Base-by-base conservation (phyloP, 345 rosid genomes). In the Microcos paniculata region DNA sequence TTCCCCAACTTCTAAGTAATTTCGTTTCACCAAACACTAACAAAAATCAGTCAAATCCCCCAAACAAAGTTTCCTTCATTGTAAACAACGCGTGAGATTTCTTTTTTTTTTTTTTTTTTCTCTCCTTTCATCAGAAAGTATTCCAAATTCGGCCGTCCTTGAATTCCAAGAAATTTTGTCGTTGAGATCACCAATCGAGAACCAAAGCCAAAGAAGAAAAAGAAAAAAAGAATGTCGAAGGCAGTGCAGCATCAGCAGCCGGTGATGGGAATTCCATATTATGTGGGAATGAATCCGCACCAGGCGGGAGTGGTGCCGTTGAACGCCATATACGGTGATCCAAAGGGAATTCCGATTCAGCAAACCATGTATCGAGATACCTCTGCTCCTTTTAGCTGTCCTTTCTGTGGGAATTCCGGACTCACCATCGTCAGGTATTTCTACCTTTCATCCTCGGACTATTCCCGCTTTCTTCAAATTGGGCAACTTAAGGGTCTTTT, bases 351-450 rank as follows among this genome's bases (percentile, higher is more conserved):
- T 73, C 97, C 97, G 73, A 86, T 96, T 74, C 93, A 91, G 10
- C 98, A 90, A 86, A 96, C 98, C 40, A 80, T 93, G 77, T 92
- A 84, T 81, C 87, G 96, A 7, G 98, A 93, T 76, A 93, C 98
- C 35, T 96, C 97, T 72, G 99, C 99, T 75, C 99, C 99, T 31
- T 93, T 96, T 77, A 90, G 82, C 82, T 93, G 99, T 78, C 79
- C 77, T 45, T 77, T 48, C 82, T 93, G 99, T 70, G 98, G 98
- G 42, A 84, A 66, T 46, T 81, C 97, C 68, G 98, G 98, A 14
- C 85, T 96, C 82, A 92, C 99, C 80, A 1, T 71, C 59, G 84
- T 93, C 83, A 89, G 90, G 99, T 94, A 76, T 70, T 67, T 19
- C 23, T 48, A 18, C 19, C 10, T 52, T 51, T 65, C 6, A 24